A percentile compares a stretch with the other conserved stretches of the same genome.
Evolutionary conservation across 2,329 filamentous ascomycete species (phyloP).

Genomic region (Aspergillus oerlinghausenensis): DNA sequence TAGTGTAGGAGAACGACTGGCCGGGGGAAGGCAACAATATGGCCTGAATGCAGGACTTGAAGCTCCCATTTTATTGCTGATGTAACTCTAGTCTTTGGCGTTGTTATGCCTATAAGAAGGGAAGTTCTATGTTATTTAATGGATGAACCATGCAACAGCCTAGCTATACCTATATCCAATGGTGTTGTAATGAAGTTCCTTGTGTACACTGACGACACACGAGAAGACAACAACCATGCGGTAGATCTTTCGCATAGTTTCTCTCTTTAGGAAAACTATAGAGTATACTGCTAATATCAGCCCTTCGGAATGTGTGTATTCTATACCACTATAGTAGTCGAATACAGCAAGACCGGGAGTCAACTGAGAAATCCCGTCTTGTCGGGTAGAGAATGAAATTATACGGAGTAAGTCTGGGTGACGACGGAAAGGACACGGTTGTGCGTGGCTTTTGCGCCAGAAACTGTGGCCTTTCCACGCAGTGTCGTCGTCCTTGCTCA

Average conservation of each 20-base stretch:
- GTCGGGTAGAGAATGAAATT: not conserved
- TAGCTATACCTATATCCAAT: not conserved
- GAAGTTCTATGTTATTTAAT: not conserved
- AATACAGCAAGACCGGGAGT: not conserved
- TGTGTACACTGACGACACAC: not conserved
- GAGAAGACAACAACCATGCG: not conserved
- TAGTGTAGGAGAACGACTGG: not conserved
- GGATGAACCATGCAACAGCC: not conserved
- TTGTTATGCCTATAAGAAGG: not conserved
- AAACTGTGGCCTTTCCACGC: slow-evolving; percentile 4
- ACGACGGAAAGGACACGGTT: slow-evolving; percentile 4
- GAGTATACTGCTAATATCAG: not conserved
- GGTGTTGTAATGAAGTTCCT: not conserved
- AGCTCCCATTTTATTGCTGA: not conserved
- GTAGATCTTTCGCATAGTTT: not conserved
- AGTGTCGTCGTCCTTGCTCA: not conserved
- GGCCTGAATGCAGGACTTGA: not conserved
- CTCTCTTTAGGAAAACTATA: not conserved
- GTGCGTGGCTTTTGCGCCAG: not conserved
- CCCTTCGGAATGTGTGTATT: not conserved
- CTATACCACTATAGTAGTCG: not conserved
- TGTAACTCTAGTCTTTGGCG: not conserved
- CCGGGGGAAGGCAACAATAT: not conserved
- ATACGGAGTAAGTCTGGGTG: not conserved
- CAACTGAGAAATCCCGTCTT: not conserved